Evolutionary conservation across 2,329 filamentous ascomycete genomes (phyloP), one percentile per base, ranked within the genome.

Genomic region (Colletotrichum sp.): DNA sequence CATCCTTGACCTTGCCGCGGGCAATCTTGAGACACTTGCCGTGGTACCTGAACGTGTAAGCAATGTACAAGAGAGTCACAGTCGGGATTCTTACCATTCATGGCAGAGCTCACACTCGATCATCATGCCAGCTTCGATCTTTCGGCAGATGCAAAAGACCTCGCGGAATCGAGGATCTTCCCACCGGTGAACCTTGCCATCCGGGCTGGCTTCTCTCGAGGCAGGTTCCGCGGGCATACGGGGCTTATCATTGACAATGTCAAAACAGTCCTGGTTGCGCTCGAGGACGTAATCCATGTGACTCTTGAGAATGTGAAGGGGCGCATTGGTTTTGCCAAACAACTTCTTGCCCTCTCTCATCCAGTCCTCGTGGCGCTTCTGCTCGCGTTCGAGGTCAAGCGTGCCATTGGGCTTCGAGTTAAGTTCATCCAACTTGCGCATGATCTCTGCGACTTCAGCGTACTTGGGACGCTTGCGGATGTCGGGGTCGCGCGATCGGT

Each of bases 71-170:
- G 13, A 69, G 79, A 49, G 75, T 73, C 44, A 69, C 11, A 61
- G 71, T 13, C 3, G 64, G 7, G 9, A 29, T 57, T 66, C 93
- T 88, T 84, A 96, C 97, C 97, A 99, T 87, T 99, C 97, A 82
- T 98, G 96, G 85, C 97, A 99, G 52, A 98, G 89, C 83, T 99
- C 97, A 83, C 97, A 99, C 85, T 99, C 97, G 80, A 99, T 99
- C 97, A 99, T 99, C 94, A 99, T 98, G 68, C 97, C 97, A 49
- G 96, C 96, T 85, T 99, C 97, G 8, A 95, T 92, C 78, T 93
- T 95, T 76, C 97, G 93, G 86, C 97, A 99, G 79, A 99, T 98
- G 85, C 97, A 99, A 84, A 99, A 99, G 0, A 99, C 96, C 82
- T 99, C 96, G 44, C 91, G 86, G 72, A 90, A 90, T 36, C 87